Conservation (phyloP, 2,329 filamentous ascomycete genomes). For the Paraphoma chrysanthemicola region DNA sequence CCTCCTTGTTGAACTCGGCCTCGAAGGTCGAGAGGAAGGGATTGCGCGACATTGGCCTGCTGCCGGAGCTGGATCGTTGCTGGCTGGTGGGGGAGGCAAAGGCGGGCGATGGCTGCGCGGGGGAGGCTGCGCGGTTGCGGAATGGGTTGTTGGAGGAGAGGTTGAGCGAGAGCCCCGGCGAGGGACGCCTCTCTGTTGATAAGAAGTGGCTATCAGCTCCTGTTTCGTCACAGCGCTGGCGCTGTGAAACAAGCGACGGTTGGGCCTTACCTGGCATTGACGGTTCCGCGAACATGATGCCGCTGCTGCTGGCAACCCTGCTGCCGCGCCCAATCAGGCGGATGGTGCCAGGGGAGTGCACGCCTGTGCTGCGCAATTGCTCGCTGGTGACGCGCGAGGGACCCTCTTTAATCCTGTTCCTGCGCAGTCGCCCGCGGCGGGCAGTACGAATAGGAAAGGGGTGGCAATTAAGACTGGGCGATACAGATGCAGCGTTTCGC, state of each 20-base stretch:
- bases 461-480: slow-evolving; percentile 40
- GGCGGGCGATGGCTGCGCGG: slow-evolving; percentile 44
- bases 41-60: slow-evolving; percentile 74
- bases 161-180: slow-evolving; percentile 67
- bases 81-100: slow-evolving; percentile 52
- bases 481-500: slow-evolving; percentile 37
- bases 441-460: slow-evolving; percentile 15
- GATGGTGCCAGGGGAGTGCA: slow-evolving; percentile 29
- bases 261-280: slow-evolving; percentile 50
- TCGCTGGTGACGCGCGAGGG: slow-evolving; percentile 32
- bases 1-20: slow-evolving; percentile 49
- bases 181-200: slow-evolving; percentile 54
- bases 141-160: slow-evolving; percentile 80
- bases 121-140: slow-evolving; percentile 74
- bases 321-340: slow-evolving; percentile 41
- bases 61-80: slow-evolving; percentile 56
- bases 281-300: slow-evolving; percentile 51
- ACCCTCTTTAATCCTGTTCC: slow-evolving; percentile 19
- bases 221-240: slow-evolving; percentile 39
- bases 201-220: slow-evolving; percentile 36
- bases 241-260: slow-evolving; percentile 45
- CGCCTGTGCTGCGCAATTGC: slow-evolving; percentile 21
- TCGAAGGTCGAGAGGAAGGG: slow-evolving; percentile 72
- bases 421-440: slow-evolving; percentile 12
- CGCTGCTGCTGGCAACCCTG: slow-evolving; percentile 41